Base-by-base conservation (phyloP, 441 rosid genomes). In the Erysimum cheiri region DNA sequence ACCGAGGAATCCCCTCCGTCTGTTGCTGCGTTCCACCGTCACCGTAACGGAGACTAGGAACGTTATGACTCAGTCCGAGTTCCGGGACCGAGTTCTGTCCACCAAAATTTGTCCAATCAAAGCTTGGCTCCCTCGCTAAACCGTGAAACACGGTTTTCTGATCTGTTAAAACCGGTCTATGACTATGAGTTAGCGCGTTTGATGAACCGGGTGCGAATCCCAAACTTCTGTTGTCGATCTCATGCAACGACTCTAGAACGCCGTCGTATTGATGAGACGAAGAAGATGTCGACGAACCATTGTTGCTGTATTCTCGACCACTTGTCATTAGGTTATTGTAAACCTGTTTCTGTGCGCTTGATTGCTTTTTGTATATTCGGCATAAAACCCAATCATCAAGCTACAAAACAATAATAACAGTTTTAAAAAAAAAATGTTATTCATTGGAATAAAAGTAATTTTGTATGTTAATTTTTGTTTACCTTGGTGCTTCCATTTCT, bases 371-470 rank as follows among this genome's bases (percentile, higher is more conserved):
- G 77, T 95, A 95, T 14, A 95, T 90, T 56, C 99, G 86, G 57
- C 99, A 95, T 17, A 95, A 64, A 8, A 95, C 99, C 99, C 99
- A 94, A 4, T 92, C 99, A 75, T 95, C 99, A 76, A 95, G 71
- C 99, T 92, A 22, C 24, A 22, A 83, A 5, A 8, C 19, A 4
- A 15, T n/a, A 35, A 17, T 8, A 8, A 4, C 24, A 22, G 2
- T 22, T 22, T 22, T 22, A 13, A n/a, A 17, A 10, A 35, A 6
- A 9, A 47, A 55, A 19, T 4, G 11, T 37, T 50, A 33, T n/a
- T 48, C 29, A 11, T 13, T 48, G 12, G 2, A 33, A 33, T 9
- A 37, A 19, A 22, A 22, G 24, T 22, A 22, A 22, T 19, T 19
- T 19, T 19, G 22, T 19, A 19, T 19, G 22, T 19, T 19, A 19